Evolutionary conservation across 2,329 filamentous ascomycete genomes (phyloP), one percentile per base, ranked within the genome.

Genomic region (Macrophomina phaseolina): DNA sequence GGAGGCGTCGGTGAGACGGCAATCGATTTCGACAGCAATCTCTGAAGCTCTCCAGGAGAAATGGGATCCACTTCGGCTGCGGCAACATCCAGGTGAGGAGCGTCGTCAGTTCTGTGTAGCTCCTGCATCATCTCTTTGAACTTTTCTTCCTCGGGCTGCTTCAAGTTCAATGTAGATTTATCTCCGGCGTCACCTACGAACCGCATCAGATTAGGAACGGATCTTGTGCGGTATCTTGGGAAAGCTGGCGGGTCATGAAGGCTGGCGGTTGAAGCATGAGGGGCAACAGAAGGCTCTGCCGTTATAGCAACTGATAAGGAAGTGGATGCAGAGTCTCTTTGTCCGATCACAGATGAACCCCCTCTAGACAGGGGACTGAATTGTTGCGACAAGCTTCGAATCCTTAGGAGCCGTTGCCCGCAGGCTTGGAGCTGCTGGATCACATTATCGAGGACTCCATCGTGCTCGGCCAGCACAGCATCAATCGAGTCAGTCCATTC

Each of bases 401-500:
- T 52, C 23, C 9, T 45, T 36, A 53, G 52, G 6, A 66, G 55
- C 28, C 40, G 49, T 9, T 18, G 46, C 28, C 36, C 55, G 18
- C 70, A 72, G n/a, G 64, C 68, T 23, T 74, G 71, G 36, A 80
- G 73, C 63, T 80, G 79, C 67, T 75, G 73, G 67, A 83, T 79
- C 3, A 82, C 75, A 49, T 71, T 70, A 65, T 79, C 74, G 8
- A 83, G 70, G 5, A 75, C 74, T 14, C 72, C 77, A 2, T 75
- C 70, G 65, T 81, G 79, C 67, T 81, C 80, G 38, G 77, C 70
- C 16, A 82, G 76, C 30, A 81, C 78, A 6, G 73, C 72, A 64
- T 82, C 79, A 45, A 82, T 78, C 4, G 61, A 45, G 46, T 64
- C 48, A 12, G 40, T 53, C 36, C 8, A 14, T 6, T 34, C 45